A percentile compares a stretch with the other conserved stretches of the same genome.
Evolutionary conservation across 1,284 basidiomycete genomes (phyloP).

Genomic region (Veloboletus limbatus): DNA sequence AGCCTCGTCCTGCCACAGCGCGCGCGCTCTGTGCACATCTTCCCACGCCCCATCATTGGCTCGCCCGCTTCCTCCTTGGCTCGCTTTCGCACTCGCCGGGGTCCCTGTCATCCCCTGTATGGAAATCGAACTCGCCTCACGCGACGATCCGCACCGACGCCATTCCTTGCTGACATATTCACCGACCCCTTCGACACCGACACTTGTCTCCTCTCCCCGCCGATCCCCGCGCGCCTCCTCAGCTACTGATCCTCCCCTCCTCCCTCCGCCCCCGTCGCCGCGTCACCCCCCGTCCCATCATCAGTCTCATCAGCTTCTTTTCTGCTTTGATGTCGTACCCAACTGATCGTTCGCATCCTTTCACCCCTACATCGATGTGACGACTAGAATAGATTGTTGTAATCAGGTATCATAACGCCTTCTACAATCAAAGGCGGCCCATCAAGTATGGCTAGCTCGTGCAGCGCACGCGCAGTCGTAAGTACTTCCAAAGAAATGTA

Average conservation of each 20-base stretch:
- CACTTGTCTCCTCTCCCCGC: too few species aligned
- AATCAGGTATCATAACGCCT: constrained; percentile 33
- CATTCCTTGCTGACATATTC: constrained; percentile 24
- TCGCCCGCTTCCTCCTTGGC: constrained; percentile 30
- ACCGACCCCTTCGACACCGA: constrained; percentile 26
- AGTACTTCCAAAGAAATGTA: constrained; percentile 27
- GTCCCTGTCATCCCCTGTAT: constrained; percentile 26
- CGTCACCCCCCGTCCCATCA: constrained; percentile 4
- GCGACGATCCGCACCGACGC: constrained; percentile 35
- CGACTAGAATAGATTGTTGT: constrained; percentile 32
- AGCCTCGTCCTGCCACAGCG: constrained; percentile 22
- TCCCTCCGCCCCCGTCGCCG: constrained; percentile 29
- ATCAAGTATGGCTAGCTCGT: constrained; percentile 18
- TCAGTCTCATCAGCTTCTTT: constrained; percentile 23
- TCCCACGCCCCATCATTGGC: constrained; percentile 22
- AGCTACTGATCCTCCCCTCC: constrained; percentile 15
- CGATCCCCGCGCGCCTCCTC: constrained; percentile 21
- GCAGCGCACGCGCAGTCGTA: constrained; percentile 17
- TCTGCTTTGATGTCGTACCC: constrained; percentile 19
- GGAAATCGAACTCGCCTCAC: constrained; percentile 23
- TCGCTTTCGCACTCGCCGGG: constrained; percentile 31
- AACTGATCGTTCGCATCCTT: constrained; percentile 16
- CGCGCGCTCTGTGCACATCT: constrained; percentile 17
- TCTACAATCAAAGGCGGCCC: too few species aligned
- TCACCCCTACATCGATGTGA: constrained; percentile 4